Evolutionary conservation across 176 grass and related monocot genomes (phyloP).

Genomic region (Pontederia crassipes): DNA sequence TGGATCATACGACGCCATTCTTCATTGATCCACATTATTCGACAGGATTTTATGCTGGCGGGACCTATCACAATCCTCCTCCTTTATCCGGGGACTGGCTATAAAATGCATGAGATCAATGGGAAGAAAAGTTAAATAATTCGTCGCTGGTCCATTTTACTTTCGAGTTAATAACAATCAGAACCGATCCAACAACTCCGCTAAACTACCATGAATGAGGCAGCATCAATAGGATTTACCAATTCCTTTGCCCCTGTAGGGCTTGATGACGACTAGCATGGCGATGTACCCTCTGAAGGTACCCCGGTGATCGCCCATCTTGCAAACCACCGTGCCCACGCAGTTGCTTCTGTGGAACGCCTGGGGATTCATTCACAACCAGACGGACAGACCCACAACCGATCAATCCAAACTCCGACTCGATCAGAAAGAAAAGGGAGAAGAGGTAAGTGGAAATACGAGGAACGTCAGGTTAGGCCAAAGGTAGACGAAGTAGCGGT

Average conservation of each 20-base stretch:
- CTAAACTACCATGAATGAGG: not conserved
- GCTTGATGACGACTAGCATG: slow-evolving; percentile 88
- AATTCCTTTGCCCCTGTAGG: slow-evolving; percentile 83
- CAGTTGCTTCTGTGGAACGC: slow-evolving; percentile 54
- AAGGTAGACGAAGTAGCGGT: slow-evolving; percentile 95
- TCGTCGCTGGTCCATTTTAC: not conserved
- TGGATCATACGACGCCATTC: no score
- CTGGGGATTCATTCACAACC: slow-evolving; percentile 13
- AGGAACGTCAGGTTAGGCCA: slow-evolving; percentile 95
- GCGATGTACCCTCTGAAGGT: slow-evolving; percentile 79
- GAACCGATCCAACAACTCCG: not conserved
- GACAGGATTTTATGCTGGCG: no score
- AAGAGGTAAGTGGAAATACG: slow-evolving; percentile 7
- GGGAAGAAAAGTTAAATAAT: not conserved
- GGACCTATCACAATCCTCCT: no score
- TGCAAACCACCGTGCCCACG: slow-evolving; percentile 95
- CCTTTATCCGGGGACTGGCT: no score
- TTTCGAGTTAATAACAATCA: not conserved
- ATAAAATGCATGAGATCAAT: not conserved
- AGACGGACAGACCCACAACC: not conserved
- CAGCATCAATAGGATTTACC: slow-evolving; percentile 21
- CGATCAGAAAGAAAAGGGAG: not conserved
- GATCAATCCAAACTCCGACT: not conserved
- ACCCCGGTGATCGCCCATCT: slow-evolving; percentile 80
- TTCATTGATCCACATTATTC: no score